Evolutionary conservation across 805 yeast genomes (phyloP), one percentile per base, ranked within the genome.

Genomic region (Komagataella pseudopastoris): DNA sequence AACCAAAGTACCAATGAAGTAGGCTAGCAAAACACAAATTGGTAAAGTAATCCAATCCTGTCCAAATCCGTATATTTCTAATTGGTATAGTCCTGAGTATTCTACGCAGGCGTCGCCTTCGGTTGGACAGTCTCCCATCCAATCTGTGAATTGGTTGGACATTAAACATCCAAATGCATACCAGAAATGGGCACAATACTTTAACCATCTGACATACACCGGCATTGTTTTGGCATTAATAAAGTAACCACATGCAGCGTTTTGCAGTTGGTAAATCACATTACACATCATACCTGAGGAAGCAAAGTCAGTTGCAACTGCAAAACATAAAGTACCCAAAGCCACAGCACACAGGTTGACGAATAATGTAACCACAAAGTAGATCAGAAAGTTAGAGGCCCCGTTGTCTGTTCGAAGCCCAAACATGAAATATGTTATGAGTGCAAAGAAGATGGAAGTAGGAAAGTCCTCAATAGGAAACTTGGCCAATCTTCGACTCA

Each of bases 191-290:
- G 88, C 80, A 51, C 81, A 66, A 62, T 83, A 85, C 59, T 81
- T 82, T 1, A 80, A 72, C 93, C 93, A 85, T 47, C 85, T 71
- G 8, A 85, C 89, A 56, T 85, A 85, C 1, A 83, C 89, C 0
- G 90, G 90, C 83, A 85, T 78, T 0, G 77, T 72, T 10, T 72
- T 68, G 1, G 88, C 77, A 61, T 84, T 83, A 24, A 83, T 82
- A 58, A 84, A 85, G 62, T 75, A 85, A 0, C 93, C 93, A 63
- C 87, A 81, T 0, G 85, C 87, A 64, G 80, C 73, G 55, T 83
- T 78, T 57, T 84, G 85, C 22, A 83, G 60, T 44, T 85, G 83
- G 59, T 76, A 80, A 52, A 76, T 70, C 47, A 76, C 56, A 58
- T 81, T 82, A 6, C 75, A 70, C 18, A 76, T 60, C 53, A 81